phyloP scores from a whole-genome alignment of 352 stramenopile species.

The Phytophthora tentaculata region DNA sequence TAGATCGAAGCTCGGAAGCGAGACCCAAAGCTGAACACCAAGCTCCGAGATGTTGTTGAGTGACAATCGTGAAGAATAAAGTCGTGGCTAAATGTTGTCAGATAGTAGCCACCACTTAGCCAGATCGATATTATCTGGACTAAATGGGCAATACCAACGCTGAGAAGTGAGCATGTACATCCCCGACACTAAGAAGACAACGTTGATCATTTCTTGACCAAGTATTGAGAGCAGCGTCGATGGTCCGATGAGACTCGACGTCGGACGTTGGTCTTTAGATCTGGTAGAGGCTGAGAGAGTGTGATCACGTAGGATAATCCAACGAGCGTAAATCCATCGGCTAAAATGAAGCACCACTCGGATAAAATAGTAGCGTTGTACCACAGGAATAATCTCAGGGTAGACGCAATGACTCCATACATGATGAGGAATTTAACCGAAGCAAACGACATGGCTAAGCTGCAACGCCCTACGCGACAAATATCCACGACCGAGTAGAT shows the following conservation, averaged over 20 bases:
- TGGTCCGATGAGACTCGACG: conserved; percentile 69
- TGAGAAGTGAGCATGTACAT: conserved; percentile 47
- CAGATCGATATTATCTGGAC: conserved; percentile 41
- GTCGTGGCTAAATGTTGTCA: conserved; percentile 53
- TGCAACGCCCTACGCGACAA: conserved; percentile 86
- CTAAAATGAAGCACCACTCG: conserved; percentile 76
- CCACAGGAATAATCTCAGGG: conserved; percentile 71
- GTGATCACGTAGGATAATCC: conserved; percentile 77
- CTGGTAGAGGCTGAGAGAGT: conserved; percentile 55
- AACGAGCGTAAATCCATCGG: conserved; percentile 71
- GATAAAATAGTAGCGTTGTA: conserved; percentile 76
- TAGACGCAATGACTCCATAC: conserved; percentile 82
- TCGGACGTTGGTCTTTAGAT: conserved; percentile 37
- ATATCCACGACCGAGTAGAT: conserved; percentile 86
- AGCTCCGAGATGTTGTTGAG: conserved; percentile 36
- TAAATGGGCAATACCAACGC: conserved; percentile 56
- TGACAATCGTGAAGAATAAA: conserved; percentile 39
- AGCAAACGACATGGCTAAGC: conserved; percentile 86
- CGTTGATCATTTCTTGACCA: conserved; percentile 62
- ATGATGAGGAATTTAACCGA: conserved; percentile 91
- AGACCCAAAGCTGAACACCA: conserved; percentile 54
- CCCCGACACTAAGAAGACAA: conserved; percentile 46
- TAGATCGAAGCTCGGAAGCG: conserved; percentile 51
- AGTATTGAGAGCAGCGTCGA: conserved; percentile 52
- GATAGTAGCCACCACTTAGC: conserved; percentile 57